phyloP scores from a whole-genome alignment of 2,329 filamentous ascomycete species.

The Beauveria brongniartii region DNA sequence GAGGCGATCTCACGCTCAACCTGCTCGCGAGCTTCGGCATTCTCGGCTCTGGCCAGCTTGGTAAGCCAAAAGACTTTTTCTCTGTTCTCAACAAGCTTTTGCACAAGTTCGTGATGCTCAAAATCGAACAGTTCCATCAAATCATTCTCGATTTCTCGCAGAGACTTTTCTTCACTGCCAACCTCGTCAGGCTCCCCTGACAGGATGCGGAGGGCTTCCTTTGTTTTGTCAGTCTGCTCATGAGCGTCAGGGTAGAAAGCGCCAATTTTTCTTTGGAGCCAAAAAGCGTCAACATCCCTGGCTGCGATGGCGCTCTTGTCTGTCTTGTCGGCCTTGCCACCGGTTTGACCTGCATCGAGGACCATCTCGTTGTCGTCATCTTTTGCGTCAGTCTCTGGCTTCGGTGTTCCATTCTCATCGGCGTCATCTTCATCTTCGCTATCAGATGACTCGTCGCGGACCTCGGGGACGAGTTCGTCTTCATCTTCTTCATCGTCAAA shows the following conservation, averaged over 20 bases:
- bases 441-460: conserved; percentile 80
- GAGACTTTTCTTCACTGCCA: conserved; percentile 71
- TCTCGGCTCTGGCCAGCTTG: conserved; percentile 72
- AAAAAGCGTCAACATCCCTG: conserved; percentile 93
- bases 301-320: conserved; percentile 62
- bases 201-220: conserved; percentile 73
- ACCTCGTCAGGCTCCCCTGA: conserved; percentile 62
- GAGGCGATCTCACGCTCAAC: conserved; percentile 89
- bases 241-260: conserved; percentile 84
- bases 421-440: conserved; percentile 62
- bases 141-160: conserved; percentile 95
- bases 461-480: conserved; percentile 69
- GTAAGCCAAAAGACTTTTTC: conserved; percentile 97
- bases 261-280: conserved; percentile 90
- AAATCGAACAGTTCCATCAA: conserved; percentile 98
- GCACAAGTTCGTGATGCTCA: conserved; percentile 87
- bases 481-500: conserved; percentile 86
- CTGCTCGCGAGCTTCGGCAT: conserved; percentile 64
- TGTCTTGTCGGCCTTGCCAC: conserved; percentile 37
- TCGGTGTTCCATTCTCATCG: conserved; percentile 47
- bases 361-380: conserved; percentile 77
- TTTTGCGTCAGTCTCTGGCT: conserved; percentile 41
- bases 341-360: conserved; percentile 57
- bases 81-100: conserved; percentile 82
- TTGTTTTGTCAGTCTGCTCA: conserved; percentile 86